phyloP scores from a whole-genome alignment of 495 filamentous ascomycete species.

The Penicillium robsamsonii region DNA sequence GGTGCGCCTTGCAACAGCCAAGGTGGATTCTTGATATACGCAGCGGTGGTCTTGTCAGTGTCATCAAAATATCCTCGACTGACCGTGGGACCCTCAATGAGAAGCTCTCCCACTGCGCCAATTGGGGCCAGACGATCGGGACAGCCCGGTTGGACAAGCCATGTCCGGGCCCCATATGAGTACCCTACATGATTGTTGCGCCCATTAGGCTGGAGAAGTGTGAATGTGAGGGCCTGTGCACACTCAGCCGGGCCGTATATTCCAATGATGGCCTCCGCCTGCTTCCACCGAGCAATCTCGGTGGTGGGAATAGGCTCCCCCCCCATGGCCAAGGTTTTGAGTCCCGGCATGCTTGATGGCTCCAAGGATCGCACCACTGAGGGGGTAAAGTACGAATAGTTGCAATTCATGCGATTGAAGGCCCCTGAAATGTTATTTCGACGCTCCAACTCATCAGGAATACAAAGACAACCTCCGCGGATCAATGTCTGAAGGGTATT shows the following conservation, averaged over 20 bases:
- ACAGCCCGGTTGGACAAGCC: not conserved
- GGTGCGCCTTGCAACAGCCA: not conserved
- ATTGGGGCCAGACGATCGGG: not conserved
- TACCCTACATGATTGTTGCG: not conserved
- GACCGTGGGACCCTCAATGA: not conserved
- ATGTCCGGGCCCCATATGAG: not conserved
- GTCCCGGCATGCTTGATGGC: not conserved
- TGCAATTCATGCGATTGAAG: not conserved
- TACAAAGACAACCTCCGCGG: not conserved
- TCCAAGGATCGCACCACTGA: not conserved
- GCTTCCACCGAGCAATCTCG: not conserved
- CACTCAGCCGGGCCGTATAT: not conserved
- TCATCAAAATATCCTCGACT: not conserved
- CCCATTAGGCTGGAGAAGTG: not conserved
- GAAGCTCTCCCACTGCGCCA: not conserved
- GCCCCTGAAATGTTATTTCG: not conserved
- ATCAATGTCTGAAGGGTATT: not conserved
- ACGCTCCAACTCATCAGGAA: not conserved
- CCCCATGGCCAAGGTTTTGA: not conserved
- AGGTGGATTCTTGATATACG: too few species aligned
- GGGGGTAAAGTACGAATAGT: not conserved
- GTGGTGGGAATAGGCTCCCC: not conserved
- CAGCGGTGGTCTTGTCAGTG: not conserved
- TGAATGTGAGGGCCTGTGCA: not conserved
- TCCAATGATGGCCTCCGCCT: not conserved